A percentile compares a stretch with the other conserved stretches of the same genome.
Evolutionary conservation across 371 early-diverging fungal species (phyloP).

Genomic region (Lichtheimia corymbifera): DNA sequence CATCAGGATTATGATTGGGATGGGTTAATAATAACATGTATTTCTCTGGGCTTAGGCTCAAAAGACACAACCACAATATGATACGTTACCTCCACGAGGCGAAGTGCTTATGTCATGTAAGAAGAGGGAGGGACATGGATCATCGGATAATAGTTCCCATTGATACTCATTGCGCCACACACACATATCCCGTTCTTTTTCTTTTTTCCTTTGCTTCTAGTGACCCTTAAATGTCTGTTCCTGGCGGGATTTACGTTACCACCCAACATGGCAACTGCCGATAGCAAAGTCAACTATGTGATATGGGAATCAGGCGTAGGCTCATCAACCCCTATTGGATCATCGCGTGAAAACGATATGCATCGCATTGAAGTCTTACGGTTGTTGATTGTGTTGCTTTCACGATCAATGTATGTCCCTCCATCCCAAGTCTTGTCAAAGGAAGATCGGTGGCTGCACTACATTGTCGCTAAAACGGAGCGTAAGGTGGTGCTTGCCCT

Average conservation of each 20-base stretch:
- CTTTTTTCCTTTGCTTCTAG: conserved; percentile 12
- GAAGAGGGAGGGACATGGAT: conserved; percentile 1
- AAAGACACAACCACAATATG: conserved; percentile 31
- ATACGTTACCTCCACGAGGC: conserved; percentile 34
- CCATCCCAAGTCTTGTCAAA: conserved; percentile 58
- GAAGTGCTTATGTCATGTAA: conserved; percentile 35
- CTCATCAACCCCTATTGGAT: conserved; percentile 64
- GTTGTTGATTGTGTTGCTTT: conserved; percentile 72
- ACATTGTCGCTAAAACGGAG: conserved; percentile 63
- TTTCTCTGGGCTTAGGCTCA: conserved; percentile 4
- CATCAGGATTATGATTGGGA: background rate
- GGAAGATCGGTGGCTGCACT: conserved; percentile 62
- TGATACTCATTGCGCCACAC: too few relatives aligned
- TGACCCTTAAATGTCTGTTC: conserved; percentile 58
- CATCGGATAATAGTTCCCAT: background rate
- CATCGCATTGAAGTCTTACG: conserved; percentile 80
- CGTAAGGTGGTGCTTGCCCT: conserved; percentile 75
- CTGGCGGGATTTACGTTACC: conserved; percentile 82
- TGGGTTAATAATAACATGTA: background rate
- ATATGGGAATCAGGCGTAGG: conserved; percentile 87
- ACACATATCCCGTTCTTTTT: too few relatives aligned
- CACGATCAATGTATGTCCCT: conserved; percentile 78
- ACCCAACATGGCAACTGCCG: conserved; percentile 42
- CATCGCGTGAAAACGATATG: conserved; percentile 65
- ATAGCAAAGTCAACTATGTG: conserved; percentile 62